These are phyloP conservation scores for Zoysia matrella DNA, from an alignment of 202 grass and related monocot genomes.

Conservation along the genomic window DNA sequence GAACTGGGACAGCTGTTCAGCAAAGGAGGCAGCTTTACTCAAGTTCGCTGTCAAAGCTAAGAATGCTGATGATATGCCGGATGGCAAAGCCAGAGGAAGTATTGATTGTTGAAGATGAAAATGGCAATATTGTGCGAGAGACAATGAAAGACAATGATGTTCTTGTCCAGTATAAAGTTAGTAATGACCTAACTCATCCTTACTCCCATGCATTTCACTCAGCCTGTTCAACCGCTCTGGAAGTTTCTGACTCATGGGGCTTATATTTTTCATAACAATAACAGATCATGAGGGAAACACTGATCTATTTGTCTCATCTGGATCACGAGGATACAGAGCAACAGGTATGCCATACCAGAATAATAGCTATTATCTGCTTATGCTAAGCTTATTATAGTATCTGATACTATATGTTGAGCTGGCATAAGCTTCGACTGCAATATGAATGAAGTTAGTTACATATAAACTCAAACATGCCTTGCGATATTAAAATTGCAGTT, in stretches of 20 bases:
- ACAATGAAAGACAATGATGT: constrained; percentile 99
- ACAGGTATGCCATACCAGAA: constrained; percentile 59
- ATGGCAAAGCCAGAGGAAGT: constrained; percentile 99
- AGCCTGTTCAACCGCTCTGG: constrained; percentile 24
- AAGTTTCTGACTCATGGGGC: constrained; percentile 27
- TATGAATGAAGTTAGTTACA: constrained; percentile 15
- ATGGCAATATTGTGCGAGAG: constrained; percentile 99
- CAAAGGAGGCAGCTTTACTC: constrained; percentile 94
- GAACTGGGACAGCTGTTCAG: constrained; percentile 63
- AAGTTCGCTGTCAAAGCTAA: constrained; percentile 82
- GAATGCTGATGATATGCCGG: constrained; percentile 96
- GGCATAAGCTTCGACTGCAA: constrained; percentile 13
- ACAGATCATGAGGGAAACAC: constrained; percentile 99
- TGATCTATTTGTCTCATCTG: constrained; percentile 97
- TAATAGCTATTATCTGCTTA: background rate
- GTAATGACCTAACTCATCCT: constrained; percentile 13
- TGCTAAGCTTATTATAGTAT: constrained; percentile 19
- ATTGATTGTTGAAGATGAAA: constrained; percentile 98
- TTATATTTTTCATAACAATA: constrained; percentile 32
- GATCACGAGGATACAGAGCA: constrained; percentile 99
- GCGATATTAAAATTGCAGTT: background rate
- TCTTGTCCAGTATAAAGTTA: constrained; percentile 99
- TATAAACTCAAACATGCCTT: background rate
- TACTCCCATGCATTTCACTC: background rate
- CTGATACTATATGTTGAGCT: constrained; percentile 18